Evolutionary conservation across 2,329 filamentous ascomycete species (phyloP), one percentile per base, ranked within the genome.

Genomic region (Cordyceps farinosa): DNA sequence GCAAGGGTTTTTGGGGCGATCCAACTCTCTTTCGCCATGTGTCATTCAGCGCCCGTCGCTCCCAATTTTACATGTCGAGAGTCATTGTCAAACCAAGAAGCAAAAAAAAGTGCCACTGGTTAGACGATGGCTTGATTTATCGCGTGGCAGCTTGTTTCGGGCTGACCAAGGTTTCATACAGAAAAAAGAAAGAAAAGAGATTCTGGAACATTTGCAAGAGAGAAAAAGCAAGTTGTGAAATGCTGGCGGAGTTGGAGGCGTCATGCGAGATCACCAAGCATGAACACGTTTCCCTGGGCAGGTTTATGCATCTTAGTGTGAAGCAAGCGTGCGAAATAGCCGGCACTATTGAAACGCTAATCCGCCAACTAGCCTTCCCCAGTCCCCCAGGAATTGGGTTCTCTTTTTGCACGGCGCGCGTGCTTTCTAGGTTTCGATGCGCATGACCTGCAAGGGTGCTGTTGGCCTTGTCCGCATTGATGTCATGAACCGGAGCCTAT

Each of bases 331-430:
- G 10, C 22, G 32, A 27, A 22, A 57, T 56, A 11, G 42, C 27
- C 27, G 29, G 27, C 45, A 52, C 57, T 52, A 60, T 60, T 52
- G 57, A 52, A 60, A 60, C 57, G 47, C 57, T 48, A 60, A 60
- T 17, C 36, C 17, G 10, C 53, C n/a, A 13, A 36, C 22, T 42
- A 44, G 38, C 15, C 17, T 38, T 7, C 11, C 27, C 6, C 15
- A 15, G n/a, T 42, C 44, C 27, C 48, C 47, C 57, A 52, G 29
- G 29, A 47, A 32, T 36, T 11, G n/a, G 22, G 8, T 30, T 6
- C 57, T 32, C 15, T 34, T 42, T 34, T 10, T 32, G 15, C 38
- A 40, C 3, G 38, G 38, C 38, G 38, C 38, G 22, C 22, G 22
- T 22, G 22, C 22, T 27, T 36, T 9, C 29, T 47, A 17, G 29